Base-by-base conservation (phyloP, 495 filamentous ascomycete genomes). In the Hypoxylon lienhwacheense region DNA sequence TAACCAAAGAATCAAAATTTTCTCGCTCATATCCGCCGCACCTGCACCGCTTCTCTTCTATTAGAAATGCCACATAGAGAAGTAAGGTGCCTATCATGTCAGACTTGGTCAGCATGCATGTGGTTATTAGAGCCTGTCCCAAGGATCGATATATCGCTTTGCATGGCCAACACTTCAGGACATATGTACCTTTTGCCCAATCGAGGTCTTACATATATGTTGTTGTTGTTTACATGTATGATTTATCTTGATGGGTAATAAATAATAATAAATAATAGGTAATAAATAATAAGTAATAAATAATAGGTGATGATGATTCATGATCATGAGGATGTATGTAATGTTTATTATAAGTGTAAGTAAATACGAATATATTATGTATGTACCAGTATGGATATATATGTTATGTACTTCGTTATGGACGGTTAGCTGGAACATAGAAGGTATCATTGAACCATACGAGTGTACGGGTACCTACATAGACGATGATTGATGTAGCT, bases 101-200 rank as follows among this genome's bases (percentile, higher is more conserved):
- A 55, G 58, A 54, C 58, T 61, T 61, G 58, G 58, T 61, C 52
- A 61, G 58, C 58, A 61, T 55, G 58, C 58, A 55, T 61, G 52
- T 48, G 41, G 52, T 52, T 55, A 61, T 61, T 55, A 54, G 35
- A 39, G 49, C 29, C 50, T 40, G 50, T 61, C 47, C 52, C 31
- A 47, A 47, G 52, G 51, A 61, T 61, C 49, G 46, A 55, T 52
- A 33, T 61, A 55, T 55, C 47, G 47, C n/a, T 31, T 33, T 55
- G 34, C 46, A 37, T 47, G 57, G 58, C 46, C 58, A 47, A 55
- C 45, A 44, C 28, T 41, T 37, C 36, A 19, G 42, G 5, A 32
- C 28, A 32, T 25, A 24, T 43, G 22, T 43, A 28, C 25, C 16
- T 32, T 20, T 7, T 14, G 35, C 25, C 35, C 35, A 39, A 39